Evolutionary conservation across 192 early-diverging fungal species (phyloP), one percentile per base, ranked within the genome.

Genomic region (Allomyces macrogynus): DNA sequence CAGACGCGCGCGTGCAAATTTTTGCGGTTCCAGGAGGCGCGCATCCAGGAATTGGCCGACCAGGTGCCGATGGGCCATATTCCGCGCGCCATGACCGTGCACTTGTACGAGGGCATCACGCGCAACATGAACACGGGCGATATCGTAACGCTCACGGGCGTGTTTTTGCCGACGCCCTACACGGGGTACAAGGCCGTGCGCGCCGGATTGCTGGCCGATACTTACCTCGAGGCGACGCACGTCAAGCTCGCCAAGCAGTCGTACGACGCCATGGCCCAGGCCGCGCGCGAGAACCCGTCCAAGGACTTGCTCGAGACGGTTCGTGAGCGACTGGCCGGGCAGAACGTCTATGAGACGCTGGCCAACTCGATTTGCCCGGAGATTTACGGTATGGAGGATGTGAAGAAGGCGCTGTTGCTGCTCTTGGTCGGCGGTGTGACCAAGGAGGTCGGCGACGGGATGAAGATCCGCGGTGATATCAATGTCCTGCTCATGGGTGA

Each of bases 31-130:
- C 95, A 98, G 74, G 95, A 98, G 73, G 87, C 95, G 68, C 91
- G 90, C 72, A 68, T 98, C 62, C 95, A 98, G 75, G 95, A 98
- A 72, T 73, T 93, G 80, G 87, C 93, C 24, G 92, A 98, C 75
- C 95, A 98, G 86, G 91, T 98, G 22, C 95, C 95, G 62, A 93
- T 95, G 74, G 95, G 95, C 66, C 92, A 95, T 73, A 98, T 98
- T 73, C 95, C 95, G 66, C 85, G 95, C 60, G 83, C 88, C 27
- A 93, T 98, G 84, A 90, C 87, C n/a, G 78, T 98, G 25, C 87
- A 96, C 72, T 73, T 94, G 43, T 84, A 82, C 75, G 89, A 90
- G 64, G 78, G 82, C 60, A 72, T 87, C 44, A 88, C 86, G 65
- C 85, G 95, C 62, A 67, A 70, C 61, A 78, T 91, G 67, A 91